Evolutionary conservation across 2,329 filamentous ascomycete genomes (phyloP), one percentile per base, ranked within the genome.

Genomic region (Penicillium psychrosexuale): DNA sequence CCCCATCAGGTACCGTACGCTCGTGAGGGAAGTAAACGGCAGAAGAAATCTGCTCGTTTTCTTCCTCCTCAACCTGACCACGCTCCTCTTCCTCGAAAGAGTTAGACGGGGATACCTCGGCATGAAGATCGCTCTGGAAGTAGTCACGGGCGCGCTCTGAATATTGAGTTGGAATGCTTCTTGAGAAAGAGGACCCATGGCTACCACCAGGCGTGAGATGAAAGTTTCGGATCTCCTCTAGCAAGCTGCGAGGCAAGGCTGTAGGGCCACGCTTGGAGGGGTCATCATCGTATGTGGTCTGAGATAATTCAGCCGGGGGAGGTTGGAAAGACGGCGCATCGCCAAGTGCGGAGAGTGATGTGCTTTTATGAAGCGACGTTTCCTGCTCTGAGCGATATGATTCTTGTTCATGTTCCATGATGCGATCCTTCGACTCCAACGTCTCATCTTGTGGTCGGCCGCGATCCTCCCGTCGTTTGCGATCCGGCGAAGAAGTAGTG

Each of bases 11-110:
- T 5, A 69, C 62, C 12, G 67, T 61, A 22, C 81, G 79, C 60
- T 84, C 80, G 71, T 87, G 84, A 24, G 84, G 84, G 60, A 83
- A 85, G 66, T 87, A 87, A 33, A 84, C 75, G 12, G 84, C 84
- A 28, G 83, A 86, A 0, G 83, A 84, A 37, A 87, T 87, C 57
- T 85, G 83, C 66, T 87, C 84, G 52, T 78, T 77, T 55, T 84
- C 82, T 5, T 83, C 84, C 33, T 84, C 82, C n/a, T 83, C 80
- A 45, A 82, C 80, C 33, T 22, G 19, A 22, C 53, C 59, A 30
- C 53, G 60, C 9, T 60, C 62, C 39, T 62, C 67, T 42, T 59
- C 55, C 44, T 66, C 62, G 24, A 64, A 52, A 8, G 64, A 64
- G 44, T 65, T 65, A 1, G 67, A 56, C 2, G 65, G 61, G 8